These are phyloP conservation scores for Sedum album DNA, from an alignment of 164 flowering plant species.

Conservation along the genomic window DNA sequence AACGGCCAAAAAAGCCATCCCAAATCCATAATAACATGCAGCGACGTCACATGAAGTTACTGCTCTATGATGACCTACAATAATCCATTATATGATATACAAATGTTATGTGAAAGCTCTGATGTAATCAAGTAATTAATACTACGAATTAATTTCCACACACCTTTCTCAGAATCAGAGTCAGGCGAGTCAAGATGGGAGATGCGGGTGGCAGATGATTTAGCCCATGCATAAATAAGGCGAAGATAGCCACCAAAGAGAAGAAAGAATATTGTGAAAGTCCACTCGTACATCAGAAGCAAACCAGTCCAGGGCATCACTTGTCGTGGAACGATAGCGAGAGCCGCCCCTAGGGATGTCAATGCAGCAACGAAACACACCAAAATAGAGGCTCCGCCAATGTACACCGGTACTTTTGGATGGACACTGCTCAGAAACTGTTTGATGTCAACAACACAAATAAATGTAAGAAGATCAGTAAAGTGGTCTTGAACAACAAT, in stretches of 20 bases:
- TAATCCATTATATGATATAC: neutral
- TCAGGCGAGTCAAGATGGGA: slow-evolving; percentile 38
- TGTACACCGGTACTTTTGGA: slow-evolving; percentile 52
- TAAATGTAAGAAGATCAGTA: neutral
- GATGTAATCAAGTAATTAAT: neutral
- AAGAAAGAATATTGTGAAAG: slow-evolving; percentile 53
- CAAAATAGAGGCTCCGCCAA: slow-evolving; percentile 63
- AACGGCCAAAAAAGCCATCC: slow-evolving; percentile 78
- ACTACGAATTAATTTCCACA: slow-evolving; percentile 3
- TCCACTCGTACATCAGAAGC: slow-evolving; percentile 83
- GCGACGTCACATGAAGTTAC: slow-evolving; percentile 46
- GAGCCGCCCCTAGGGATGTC: slow-evolving; percentile 48
- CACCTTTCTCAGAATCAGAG: slow-evolving; percentile 78
- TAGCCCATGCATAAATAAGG: slow-evolving; percentile 63
- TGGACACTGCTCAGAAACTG: slow-evolving; percentile 42
- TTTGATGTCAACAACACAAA: slow-evolving; percentile 10
- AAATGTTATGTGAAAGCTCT: neutral
- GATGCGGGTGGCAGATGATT: slow-evolving; percentile 33
- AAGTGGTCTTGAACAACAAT: neutral
- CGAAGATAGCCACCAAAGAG: slow-evolving; percentile 71
- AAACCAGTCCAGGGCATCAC: slow-evolving; percentile 97
- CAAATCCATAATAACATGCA: slow-evolving; percentile 59
- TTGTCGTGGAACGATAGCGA: slow-evolving; percentile 80
- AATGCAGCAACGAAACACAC: slow-evolving; percentile 54
- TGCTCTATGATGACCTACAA: slow-evolving; percentile 54